Base-by-base conservation (phyloP, 805 yeast genomes). In the Grigorovia transvaalensis region DNA sequence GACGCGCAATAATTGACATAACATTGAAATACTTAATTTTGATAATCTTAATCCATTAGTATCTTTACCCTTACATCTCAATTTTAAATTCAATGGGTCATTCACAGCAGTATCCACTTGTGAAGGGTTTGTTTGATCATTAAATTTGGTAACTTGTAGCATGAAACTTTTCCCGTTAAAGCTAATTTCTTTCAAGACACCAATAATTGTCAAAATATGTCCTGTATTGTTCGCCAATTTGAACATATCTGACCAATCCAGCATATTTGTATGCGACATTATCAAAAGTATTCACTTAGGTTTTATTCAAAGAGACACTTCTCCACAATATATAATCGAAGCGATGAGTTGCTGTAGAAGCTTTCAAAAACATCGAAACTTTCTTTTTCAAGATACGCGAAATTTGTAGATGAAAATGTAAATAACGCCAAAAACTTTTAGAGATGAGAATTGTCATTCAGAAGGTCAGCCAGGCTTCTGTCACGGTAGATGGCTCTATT, bases 371-470 rank as follows among this genome's bases (percentile, higher is more conserved):
- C 27, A 23, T 23, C 27, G 27, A 23, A 23, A 23, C 27, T 23
- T 23, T 23, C 6, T 23, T 33, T 33, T 33, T 33, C 38, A 33
- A 33, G 15, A 2, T 33, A 11, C 9, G 38, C 38, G 38, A 33
- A 6, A 23, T 23, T 33, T 33, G 15, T 33, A 13, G 15, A 33
- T 11, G 15, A 33, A 33, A 33, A 33, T 11, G 38, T 33, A 33
- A 33, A 33, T 8, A 33, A 33, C 11, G 38, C 15, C 15, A 13
- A 33, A 33, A 33, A 33, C 4, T 13, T 33, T 33, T 33, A 33
- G 38, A 33, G 12, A 91, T 91, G 99, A 84, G 82, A 65, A 88
- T 90, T 2, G 96, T 93, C 1, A 79, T 93, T 38, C 99, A 93
- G 64, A 81, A 86, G 62, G 98, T 91, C 7, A 86, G 85, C 55